Evolutionary conservation across 108 stramenopile genomes (phyloP), one percentile per base, ranked within the genome.

Genomic region (Skeletonema menzelii): DNA sequence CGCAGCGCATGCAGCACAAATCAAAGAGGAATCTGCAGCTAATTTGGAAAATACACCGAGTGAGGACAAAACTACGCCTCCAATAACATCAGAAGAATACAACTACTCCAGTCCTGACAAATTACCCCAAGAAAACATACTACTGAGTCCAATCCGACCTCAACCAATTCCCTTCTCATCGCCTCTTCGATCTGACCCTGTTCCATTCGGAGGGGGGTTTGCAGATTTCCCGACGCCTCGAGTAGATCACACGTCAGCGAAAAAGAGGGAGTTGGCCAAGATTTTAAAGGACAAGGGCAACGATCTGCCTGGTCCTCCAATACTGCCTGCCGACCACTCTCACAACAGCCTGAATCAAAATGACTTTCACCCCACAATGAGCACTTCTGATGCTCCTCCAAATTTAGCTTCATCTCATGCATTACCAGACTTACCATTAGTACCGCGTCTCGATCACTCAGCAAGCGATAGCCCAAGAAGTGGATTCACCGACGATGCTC

Each of bases 141-240:
- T 53, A 17, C 22, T 10, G 8, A 53, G 49, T 2, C 49, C 49
- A 5, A 1, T 10, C 0, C 49, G 49, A 15, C n/a, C 40, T 24
- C 22, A 53, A 17, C 24, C 49, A 57, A 35, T 58, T 69, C 56
- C 56, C 24, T 66, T 32, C 4, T 63, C 74, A 17, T 42, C 49
- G 7, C 60, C 37, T 10, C 56, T 49, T 60, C 42, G 30, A 76
- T 63, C 49, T 46, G 6, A 65, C 12, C 13, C 34, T 35, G 35
- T 11, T 66, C 59, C 44, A 56, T 53, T 60, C 28, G 53, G 17
- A 46, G 37, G 61, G 35, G 62, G 56, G 19, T 31, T 72, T 32
- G 53, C 71, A n/a, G 70, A 80, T 38, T 68, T 80, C 27, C 56
- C 79, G 15, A 80, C 79, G 19, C 79, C 79, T 28, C 79, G 79